Evolutionary conservation across 345 rosid species (phyloP).

Genomic region (Eucalyptus regnans): DNA sequence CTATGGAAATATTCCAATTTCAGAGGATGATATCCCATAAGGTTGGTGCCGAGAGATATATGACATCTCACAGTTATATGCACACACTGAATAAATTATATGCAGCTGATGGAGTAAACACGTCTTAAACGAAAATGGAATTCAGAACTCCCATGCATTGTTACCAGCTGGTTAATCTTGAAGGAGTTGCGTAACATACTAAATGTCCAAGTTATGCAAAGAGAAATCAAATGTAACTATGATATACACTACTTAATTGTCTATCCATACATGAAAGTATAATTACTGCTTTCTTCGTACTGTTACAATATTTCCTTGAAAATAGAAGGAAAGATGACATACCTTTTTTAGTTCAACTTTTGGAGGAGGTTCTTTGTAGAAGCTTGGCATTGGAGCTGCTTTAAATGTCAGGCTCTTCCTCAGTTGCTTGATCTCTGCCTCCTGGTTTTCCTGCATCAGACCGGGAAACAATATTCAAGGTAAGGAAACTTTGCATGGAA

Average conservation of each 20-base stretch:
- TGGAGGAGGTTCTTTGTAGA: constrained; percentile 94
- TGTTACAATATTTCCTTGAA: neutral
- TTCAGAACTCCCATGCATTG: neutral
- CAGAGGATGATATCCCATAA: neutral
- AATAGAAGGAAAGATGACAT: neutral
- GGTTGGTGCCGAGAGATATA: neutral
- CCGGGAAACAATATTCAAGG: neutral
- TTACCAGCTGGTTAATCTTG: neutral
- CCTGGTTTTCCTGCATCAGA: constrained; percentile 71
- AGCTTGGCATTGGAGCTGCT: constrained; percentile 92
- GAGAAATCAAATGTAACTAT: neutral
- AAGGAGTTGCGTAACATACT: neutral
- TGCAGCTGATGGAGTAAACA: neutral
- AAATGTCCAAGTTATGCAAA: neutral
- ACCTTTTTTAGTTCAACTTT: constrained; percentile 95
- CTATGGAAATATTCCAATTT: constrained; percentile 10
- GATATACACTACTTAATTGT: neutral
- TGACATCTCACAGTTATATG: neutral
- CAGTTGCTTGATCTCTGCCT: constrained; percentile 79
- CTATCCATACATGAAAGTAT: neutral
- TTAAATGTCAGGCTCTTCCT: constrained; percentile 92
- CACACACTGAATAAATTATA: neutral
- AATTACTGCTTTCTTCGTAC: neutral
- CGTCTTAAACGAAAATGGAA: neutral
- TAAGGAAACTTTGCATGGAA: neutral